These are phyloP conservation scores for Elaeis oleifera DNA, from an alignment of 202 grass and related monocot species.

Conservation along the genomic window DNA sequence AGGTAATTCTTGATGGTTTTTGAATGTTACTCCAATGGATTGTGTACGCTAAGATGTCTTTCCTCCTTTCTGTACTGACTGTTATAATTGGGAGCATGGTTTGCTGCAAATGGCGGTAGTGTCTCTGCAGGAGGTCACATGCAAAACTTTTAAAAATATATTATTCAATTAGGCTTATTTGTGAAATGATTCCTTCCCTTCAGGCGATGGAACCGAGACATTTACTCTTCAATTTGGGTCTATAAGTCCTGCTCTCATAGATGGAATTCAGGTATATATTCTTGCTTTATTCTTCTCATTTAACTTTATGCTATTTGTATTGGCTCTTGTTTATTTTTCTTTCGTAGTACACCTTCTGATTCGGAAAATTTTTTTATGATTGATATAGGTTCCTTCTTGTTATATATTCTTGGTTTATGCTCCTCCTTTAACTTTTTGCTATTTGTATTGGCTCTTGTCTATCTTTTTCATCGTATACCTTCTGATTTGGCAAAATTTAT, in stretches of 20 bases:
- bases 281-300: conserved; percentile 6
- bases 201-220: conserved; percentile 55
- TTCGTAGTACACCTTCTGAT: neutral
- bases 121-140: no score
- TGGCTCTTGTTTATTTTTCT: neutral
- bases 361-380: no score
- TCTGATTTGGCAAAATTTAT: conserved; percentile 8
- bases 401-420: conserved; percentile 29
- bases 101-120: no score
- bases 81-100: neutral
- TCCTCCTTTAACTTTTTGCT: neutral
- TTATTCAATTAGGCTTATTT: neutral
- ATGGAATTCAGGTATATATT: conserved; percentile 53
- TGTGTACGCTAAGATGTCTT: no score
- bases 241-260: conserved; percentile 58
- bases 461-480: neutral
- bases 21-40: no score
- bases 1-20: neutral
- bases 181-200: conserved; percentile 10
- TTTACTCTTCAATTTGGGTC: conserved; percentile 81
- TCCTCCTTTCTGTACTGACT: neutral
- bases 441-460: neutral
- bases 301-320: conserved; percentile 3
- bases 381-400: no score
- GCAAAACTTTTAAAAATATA: neutral